Percentiles rank a stretch among this genome's conserved stretches.
Conservation (phyloP, 805 yeast genomes). For the Cephaloascus fragrans region DNA sequence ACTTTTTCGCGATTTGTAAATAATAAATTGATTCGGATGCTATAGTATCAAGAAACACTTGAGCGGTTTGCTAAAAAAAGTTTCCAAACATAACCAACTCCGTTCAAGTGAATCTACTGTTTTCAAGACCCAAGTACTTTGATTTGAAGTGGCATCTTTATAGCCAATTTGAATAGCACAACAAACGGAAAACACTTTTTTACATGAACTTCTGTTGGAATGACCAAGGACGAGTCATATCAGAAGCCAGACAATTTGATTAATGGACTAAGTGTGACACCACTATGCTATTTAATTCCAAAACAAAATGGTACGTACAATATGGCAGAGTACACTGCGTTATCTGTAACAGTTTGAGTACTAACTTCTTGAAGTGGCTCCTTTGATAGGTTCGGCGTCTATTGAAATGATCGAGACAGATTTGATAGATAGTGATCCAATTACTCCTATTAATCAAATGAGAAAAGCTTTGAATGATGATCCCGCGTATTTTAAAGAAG, state of each 20-base stretch:
- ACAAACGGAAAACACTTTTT: not conserved
- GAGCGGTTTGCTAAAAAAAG: too few species aligned
- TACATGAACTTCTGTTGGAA: not conserved
- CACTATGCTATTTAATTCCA: constrained; percentile 27
- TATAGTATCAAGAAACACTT: too few species aligned
- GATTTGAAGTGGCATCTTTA: constrained; percentile 1
- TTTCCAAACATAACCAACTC: not conserved
- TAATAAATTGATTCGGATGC: too few species aligned
- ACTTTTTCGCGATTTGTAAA: too few species aligned
- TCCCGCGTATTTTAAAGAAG: constrained; percentile 5
- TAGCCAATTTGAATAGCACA: not conserved
- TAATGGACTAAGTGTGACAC: constrained; percentile 7
- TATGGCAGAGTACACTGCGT: not conserved
- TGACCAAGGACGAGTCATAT: constrained; percentile 1
- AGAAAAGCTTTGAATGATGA: constrained; percentile 6
- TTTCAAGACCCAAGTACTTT: constrained; percentile 1
- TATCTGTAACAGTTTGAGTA: not conserved
- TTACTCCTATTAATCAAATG: constrained; percentile 2
- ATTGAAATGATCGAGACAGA: constrained; percentile 3
- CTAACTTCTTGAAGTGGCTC: constrained; percentile 4
- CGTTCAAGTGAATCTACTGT: not conserved
- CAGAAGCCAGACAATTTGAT: constrained; percentile 2
- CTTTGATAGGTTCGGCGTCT: constrained; percentile 7
- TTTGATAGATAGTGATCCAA: constrained; percentile 2
- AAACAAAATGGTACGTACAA: constrained; percentile 23